phyloP scores from a whole-genome alignment of 2,329 filamentous ascomycete species.

The Aspergillus sclerotialis region DNA sequence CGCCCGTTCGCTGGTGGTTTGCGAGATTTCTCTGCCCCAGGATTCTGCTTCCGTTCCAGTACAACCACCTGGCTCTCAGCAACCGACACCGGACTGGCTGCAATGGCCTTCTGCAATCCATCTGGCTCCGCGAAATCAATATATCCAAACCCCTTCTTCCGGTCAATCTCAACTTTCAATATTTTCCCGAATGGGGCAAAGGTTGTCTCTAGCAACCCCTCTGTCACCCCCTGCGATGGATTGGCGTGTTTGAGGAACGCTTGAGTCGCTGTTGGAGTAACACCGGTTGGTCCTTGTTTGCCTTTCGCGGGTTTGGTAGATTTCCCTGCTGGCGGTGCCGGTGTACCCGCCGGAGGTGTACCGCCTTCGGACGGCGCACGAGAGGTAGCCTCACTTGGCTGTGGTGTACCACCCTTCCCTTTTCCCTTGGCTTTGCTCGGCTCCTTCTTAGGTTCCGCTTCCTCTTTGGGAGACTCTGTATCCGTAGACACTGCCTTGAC shows the following conservation, averaged over 20 bases:
- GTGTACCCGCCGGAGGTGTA: slow-evolving; percentile 9
- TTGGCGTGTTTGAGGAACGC: slow-evolving; percentile 79
- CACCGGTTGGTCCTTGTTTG: slow-evolving; percentile 17
- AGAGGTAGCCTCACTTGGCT: slow-evolving; percentile 16
- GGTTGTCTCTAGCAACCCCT: slow-evolving; percentile 66
- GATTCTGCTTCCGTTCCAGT: slow-evolving; percentile 51
- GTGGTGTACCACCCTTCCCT: slow-evolving; percentile 11
- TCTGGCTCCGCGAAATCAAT: slow-evolving; percentile 75
- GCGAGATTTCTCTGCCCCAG: slow-evolving; percentile 24
- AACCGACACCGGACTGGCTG: slow-evolving; percentile 72
- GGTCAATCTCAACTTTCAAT: slow-evolving; percentile 81
- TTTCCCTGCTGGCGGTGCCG: slow-evolving; percentile 14
- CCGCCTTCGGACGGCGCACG: slow-evolving; percentile 10
- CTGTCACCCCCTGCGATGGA: slow-evolving; percentile 84
- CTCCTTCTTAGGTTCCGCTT: slow-evolving; percentile 4
- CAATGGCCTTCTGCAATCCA: slow-evolving; percentile 68
- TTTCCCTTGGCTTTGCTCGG: slow-evolving; percentile 9
- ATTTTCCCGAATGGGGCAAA: slow-evolving; percentile 69
- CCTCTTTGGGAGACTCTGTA: slow-evolving; percentile 13
- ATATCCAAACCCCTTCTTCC: slow-evolving; percentile 90
- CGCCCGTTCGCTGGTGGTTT: slow-evolving; percentile 26
- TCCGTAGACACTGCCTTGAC: slow-evolving; percentile 24
- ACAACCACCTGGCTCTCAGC: slow-evolving; percentile 83
- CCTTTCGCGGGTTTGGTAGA: slow-evolving; percentile 19
- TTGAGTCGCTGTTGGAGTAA: slow-evolving; percentile 26